Evolutionary conservation across 306 rosid species (phyloP).

Genomic region (Dicorynia guianensis): DNA sequence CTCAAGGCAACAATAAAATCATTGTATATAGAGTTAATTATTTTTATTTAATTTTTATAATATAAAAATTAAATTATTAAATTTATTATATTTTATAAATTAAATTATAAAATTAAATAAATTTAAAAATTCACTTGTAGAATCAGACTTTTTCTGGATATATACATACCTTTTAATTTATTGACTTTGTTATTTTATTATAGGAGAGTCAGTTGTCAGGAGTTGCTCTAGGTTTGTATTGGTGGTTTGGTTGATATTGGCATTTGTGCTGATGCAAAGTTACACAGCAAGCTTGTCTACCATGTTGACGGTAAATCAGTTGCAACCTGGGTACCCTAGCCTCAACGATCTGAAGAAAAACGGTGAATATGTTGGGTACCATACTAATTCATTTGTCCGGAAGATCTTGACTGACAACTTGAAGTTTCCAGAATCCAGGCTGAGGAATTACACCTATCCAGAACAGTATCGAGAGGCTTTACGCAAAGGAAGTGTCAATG

Average conservation of each 20-base stretch:
- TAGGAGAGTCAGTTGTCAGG: conserved; percentile 22
- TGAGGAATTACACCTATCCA: neutral
- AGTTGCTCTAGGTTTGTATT: conserved; percentile 30
- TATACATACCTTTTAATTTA: too few species aligned
- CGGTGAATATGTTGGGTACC: neutral
- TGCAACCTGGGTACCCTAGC: conserved; percentile 21
- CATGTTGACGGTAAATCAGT: conserved; percentile 24
- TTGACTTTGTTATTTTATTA: neutral
- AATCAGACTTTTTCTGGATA: too few species aligned
- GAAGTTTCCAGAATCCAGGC: neutral
- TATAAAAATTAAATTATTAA: too few species aligned
- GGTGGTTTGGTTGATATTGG: conserved; percentile 27
- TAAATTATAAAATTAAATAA: too few species aligned
- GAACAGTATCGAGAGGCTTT: conserved; percentile 34
- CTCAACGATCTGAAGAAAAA: too few species aligned
- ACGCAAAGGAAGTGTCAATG: conserved; percentile 36
- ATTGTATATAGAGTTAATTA: too few species aligned
- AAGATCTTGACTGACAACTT: neutral
- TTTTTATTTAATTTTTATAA: too few species aligned
- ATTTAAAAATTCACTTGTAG: too few species aligned
- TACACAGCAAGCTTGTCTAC: conserved; percentile 39
- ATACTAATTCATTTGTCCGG: neutral
- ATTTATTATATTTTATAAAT: too few species aligned
- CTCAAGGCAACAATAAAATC: too few species aligned
- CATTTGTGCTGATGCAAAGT: conserved; percentile 29